These are phyloP conservation scores for Phytophthora citrophthora DNA, from an alignment of 352 stramenopile genomes.

Conservation along the genomic window DNA sequence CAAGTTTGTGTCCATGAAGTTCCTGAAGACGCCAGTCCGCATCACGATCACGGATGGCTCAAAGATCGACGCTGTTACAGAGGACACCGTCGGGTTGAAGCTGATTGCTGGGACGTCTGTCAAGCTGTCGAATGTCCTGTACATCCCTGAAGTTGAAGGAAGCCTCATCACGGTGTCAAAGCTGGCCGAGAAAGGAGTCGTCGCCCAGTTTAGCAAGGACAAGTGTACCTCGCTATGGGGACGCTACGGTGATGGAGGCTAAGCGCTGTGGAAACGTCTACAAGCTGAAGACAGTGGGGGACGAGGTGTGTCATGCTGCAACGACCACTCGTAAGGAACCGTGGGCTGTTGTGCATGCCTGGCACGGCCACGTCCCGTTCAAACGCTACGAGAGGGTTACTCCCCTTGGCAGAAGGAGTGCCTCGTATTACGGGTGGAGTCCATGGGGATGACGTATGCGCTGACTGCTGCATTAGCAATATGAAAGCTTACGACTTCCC, in stretches of 20 bases:
- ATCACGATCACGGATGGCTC: no score
- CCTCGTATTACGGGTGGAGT: no score
- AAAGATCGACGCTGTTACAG: not conserved
- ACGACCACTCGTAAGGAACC: slow-evolving; percentile 5
- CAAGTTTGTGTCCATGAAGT: no score
- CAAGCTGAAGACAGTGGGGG: no score
- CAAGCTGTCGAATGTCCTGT: not conserved
- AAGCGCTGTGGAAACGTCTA: slow-evolving; percentile 23
- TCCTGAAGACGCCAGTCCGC: no score
- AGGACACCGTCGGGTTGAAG: not conserved
- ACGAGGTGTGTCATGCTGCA: no score
- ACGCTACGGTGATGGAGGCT: slow-evolving; percentile 16
- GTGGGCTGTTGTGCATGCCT: slow-evolving; percentile 11
- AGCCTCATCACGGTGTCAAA: slow-evolving; percentile 14
- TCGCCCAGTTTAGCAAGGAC: slow-evolving; percentile 22
- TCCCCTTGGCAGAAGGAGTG: no score
- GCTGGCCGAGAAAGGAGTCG: slow-evolving; percentile 17
- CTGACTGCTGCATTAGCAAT: no score
- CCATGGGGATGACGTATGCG: no score
- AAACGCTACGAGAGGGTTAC: no score
- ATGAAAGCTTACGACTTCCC: no score
- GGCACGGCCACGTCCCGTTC: slow-evolving; percentile 17
- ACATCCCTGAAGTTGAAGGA: not conserved
- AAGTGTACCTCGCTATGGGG: slow-evolving; percentile 7
- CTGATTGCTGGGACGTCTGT: not conserved